Conservation (phyloP, 2,329 filamentous ascomycete species). For the Ophiocordyceps camponoti-floridani region DNA sequence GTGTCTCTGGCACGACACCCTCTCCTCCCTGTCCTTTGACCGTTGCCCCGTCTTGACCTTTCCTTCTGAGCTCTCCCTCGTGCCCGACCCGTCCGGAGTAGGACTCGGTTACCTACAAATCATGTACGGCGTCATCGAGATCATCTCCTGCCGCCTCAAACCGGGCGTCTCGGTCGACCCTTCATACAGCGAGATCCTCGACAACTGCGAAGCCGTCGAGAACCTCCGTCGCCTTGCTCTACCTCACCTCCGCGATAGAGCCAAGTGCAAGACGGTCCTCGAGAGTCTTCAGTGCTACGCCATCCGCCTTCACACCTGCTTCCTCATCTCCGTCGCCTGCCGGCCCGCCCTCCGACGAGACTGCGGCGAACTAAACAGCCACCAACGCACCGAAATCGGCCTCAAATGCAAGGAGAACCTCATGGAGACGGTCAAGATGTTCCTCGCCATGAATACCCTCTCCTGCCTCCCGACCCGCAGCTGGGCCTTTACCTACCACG, state of each 20-base stretch:
- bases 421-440: slow-evolving; percentile 49
- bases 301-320: slow-evolving; percentile 45
- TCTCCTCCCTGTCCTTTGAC: slow-evolving; percentile 49
- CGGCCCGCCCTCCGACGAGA: slow-evolving; percentile 41
- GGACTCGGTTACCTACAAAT: slow-evolving; percentile 36
- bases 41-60: slow-evolving; percentile 46
- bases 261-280: slow-evolving; percentile 44
- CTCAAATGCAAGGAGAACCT: slow-evolving; percentile 43
- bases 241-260: slow-evolving; percentile 37
- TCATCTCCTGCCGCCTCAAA: slow-evolving; percentile 38
- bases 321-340: slow-evolving; percentile 47
- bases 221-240: slow-evolving; percentile 28
- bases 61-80: slow-evolving; percentile 18
- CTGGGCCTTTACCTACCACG: slow-evolving; percentile 52
- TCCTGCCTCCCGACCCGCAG: slow-evolving; percentile 48
- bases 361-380: slow-evolving; percentile 24
- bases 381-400: slow-evolving; percentile 36
- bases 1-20: slow-evolving; percentile 47
- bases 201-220: slow-evolving; percentile 37
- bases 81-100: slow-evolving; percentile 16
- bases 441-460: slow-evolving; percentile 49
- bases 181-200: slow-evolving; percentile 35
- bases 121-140: slow-evolving; percentile 46
- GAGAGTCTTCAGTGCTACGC: slow-evolving; percentile 47
- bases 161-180: slow-evolving; percentile 32